Conservation (phyloP, 2,329 filamentous ascomycete genomes). For the Fusarium tricinctum region DNA sequence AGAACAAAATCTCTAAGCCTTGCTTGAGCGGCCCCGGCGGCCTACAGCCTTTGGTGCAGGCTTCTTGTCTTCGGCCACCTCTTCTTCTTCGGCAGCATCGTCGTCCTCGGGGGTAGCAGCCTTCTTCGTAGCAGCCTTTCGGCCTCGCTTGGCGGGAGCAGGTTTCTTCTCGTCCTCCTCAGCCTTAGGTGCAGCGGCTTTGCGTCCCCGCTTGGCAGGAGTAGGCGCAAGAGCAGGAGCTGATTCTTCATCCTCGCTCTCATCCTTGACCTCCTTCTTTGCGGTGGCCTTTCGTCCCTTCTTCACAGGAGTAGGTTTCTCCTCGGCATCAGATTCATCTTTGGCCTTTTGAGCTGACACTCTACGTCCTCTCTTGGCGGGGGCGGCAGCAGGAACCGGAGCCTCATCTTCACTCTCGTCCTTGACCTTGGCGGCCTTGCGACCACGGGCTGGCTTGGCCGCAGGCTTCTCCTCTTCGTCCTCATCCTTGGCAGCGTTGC, state of each 20-base stretch:
- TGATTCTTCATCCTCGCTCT: conserved; percentile 37
- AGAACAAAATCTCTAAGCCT: conserved; percentile 20
- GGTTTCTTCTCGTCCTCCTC: conserved; percentile 36
- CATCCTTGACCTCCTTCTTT: conserved; percentile 44
- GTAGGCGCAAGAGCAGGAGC: conserved; percentile 43
- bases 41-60: conserved; percentile 51
- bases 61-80: conserved; percentile 50
- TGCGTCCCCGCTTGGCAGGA: conserved; percentile 50
- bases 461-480: conserved; percentile 41
- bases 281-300: conserved; percentile 37
- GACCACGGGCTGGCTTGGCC: conserved; percentile 43
- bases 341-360: conserved; percentile 32
- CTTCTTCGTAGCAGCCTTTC: conserved; percentile 40
- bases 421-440: conserved; percentile 44
- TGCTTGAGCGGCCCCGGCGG: conserved; percentile 49
- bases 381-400: conserved; percentile 40
- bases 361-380: conserved; percentile 50
- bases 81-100: conserved; percentile 31
- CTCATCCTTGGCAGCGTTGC: conserved; percentile 43
- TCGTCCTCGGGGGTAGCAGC: conserved; percentile 29
- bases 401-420: conserved; percentile 42
- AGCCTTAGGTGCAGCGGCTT: conserved; percentile 24
- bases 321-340: conserved; percentile 34
- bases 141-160: conserved; percentile 32
- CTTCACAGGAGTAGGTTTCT: conserved; percentile 31